Evolutionary conservation across 2,329 filamentous ascomycete genomes (phyloP).

Genomic region (Alternaria panax): DNA sequence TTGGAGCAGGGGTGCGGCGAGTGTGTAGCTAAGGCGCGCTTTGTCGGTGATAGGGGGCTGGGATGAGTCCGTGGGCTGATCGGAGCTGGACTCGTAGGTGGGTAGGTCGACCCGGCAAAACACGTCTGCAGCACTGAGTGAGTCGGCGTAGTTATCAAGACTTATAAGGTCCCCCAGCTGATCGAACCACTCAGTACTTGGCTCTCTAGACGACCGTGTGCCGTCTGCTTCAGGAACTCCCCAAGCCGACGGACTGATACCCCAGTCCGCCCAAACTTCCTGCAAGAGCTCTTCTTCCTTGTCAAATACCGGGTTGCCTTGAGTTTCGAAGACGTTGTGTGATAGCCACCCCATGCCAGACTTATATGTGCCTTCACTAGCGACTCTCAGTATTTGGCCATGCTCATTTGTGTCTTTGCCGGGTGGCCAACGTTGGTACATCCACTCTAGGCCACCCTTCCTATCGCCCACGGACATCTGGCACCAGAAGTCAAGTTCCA

Average conservation of each 20-base stretch:
- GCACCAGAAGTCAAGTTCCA: constrained; percentile 94
- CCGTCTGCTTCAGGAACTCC: background rate
- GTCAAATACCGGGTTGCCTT: constrained; percentile 50
- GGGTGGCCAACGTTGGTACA: constrained; percentile 77
- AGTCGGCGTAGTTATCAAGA: constrained; percentile 63
- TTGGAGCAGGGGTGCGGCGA: constrained; percentile 63
- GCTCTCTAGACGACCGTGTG: background rate
- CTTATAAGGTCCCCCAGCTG: constrained; percentile 52
- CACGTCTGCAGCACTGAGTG: constrained; percentile 72
- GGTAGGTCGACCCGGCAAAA: constrained; percentile 61
- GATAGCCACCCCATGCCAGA: constrained; percentile 78
- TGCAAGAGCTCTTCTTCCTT: constrained; percentile 69
- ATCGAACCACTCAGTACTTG: background rate
- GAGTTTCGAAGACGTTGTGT: constrained; percentile 63
- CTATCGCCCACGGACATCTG: constrained; percentile 91
- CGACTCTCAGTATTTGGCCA: constrained; percentile 74
- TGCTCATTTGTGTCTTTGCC: constrained; percentile 73
- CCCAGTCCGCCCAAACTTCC: constrained; percentile 73
- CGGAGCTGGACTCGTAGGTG: constrained; percentile 29
- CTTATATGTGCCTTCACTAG: constrained; percentile 81
- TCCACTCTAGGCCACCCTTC: constrained; percentile 91
- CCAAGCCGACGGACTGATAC: constrained; percentile 68
- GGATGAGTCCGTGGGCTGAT: constrained; percentile 68
- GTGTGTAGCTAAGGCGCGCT: constrained; percentile 62
- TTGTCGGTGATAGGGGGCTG: constrained; percentile 65